Evolutionary conservation across 1,284 basidiomycete genomes (phyloP).

Genomic region (Malassezia furfur): DNA sequence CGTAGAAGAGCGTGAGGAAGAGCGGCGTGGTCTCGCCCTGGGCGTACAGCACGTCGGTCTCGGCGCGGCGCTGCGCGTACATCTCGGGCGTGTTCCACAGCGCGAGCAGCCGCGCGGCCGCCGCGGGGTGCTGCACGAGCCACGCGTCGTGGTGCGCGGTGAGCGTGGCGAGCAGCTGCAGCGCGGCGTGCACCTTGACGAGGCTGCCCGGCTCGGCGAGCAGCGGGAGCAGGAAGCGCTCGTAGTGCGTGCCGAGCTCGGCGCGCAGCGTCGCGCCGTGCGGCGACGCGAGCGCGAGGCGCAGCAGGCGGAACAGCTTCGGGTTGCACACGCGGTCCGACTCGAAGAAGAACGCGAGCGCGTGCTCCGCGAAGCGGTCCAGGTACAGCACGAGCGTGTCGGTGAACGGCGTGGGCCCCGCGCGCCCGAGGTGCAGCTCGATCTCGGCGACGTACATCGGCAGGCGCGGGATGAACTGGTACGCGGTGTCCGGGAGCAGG

Average conservation of each 20-base stretch:
- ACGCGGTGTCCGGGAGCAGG: slow-evolving; percentile 72
- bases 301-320: slow-evolving; percentile 35
- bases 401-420: slow-evolving; percentile 81
- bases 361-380: slow-evolving; percentile 77
- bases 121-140: slow-evolving; percentile 52
- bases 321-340: slow-evolving; percentile 58
- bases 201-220: slow-evolving; percentile 27
- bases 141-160: slow-evolving; percentile 61
- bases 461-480: slow-evolving; percentile 79
- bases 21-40: slow-evolving; percentile 51
- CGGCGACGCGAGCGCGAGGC: slow-evolving; percentile 34
- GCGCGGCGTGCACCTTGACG: slow-evolving; percentile 46
- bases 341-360: slow-evolving; percentile 69
- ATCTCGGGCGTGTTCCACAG: slow-evolving; percentile 46
- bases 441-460: slow-evolving; percentile 84
- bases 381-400: slow-evolving; percentile 84
- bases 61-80: slow-evolving; percentile 27
- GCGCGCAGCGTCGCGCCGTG: slow-evolving; percentile 31
- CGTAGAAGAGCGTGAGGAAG: slow-evolving; percentile 58
- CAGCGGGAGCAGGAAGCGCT: slow-evolving; percentile 29
- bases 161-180: slow-evolving; percentile 70
- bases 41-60: slow-evolving; percentile 24
- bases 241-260: slow-evolving; percentile 25
- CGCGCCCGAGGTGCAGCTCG: slow-evolving; percentile 81
- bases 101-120: slow-evolving; percentile 44